Base-by-base conservation (phyloP, 208 protist species). In the Plasmodiophora brassicae region DNA sequence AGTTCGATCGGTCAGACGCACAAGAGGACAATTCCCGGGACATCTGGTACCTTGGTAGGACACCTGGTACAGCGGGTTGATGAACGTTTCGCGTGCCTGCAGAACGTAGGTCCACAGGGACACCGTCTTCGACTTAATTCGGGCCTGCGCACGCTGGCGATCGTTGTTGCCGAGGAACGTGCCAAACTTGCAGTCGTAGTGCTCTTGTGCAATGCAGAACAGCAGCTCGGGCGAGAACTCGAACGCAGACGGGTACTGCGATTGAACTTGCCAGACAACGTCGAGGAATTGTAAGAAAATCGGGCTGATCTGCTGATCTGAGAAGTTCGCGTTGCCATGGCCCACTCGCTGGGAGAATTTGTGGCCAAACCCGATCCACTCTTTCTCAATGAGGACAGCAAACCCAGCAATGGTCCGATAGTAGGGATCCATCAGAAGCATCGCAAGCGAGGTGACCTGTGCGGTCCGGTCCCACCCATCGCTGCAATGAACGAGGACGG, bases 401-500 rank as follows among this genome's bases (percentile, higher is more conserved):
- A 97, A 97, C 36, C 96, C 96, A 32, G 88, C 60, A 32, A 95
- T 90, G 0, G 93, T 96, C n/a, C 96, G 89, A 89, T 97, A 99
- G 91, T 94, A 96, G 0, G 95, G 93, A 89, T 99, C 97, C 0
- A 98, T 85, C 14, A 98, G 85, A 32, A 99, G 22, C 90, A 96
- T 88, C 8, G 95, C 83, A 0, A 98, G 89, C 0, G 94, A 89
- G 38, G 86, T 90, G 5, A 97, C 65, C 89, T 98, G 95, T 28
- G 96, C 71, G 0, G 97, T 99, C 46, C 97, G 87, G 91, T 99
- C 97, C 97, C 97, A 98, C 0, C 97, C 97, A 89, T 99, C 97
- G 45, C 92, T 89, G 85, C 93, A 95, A 87, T 95, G 93, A 10
- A 95, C 90, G 22, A 95, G 65, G 8, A 90, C 90, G 32, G 87